Conservation (phyloP, 768 basidiomycete genomes). For the Termitomyces bulborhizus region DNA sequence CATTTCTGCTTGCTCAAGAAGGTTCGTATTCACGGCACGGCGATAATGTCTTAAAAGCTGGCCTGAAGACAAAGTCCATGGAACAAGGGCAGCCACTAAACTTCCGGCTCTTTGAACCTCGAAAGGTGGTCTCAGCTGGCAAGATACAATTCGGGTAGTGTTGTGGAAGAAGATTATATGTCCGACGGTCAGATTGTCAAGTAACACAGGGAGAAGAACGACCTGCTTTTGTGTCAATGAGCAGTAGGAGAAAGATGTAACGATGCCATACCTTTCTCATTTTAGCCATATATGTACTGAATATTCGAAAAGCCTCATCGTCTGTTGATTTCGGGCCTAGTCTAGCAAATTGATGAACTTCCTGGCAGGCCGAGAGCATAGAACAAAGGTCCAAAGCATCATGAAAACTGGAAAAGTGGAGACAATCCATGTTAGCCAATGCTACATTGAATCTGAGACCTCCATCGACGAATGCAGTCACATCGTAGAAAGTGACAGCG, state of each 20-base stretch:
- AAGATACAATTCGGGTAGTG: conserved; percentile 25
- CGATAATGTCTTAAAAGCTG: conserved; percentile 26
- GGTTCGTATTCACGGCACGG: conserved; percentile 10
- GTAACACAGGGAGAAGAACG: conserved; percentile 37
- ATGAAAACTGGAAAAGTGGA: conserved; percentile 44
- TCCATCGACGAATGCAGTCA: conserved; percentile 28
- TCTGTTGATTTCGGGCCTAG: conserved; percentile 39
- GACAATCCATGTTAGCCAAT: conserved; percentile 31
- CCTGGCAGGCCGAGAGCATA: conserved; percentile 44
- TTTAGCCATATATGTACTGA: conserved; percentile 41
- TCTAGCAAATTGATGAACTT: conserved; percentile 46
- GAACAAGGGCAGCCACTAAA: conserved; percentile 41
- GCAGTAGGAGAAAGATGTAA: background rate
- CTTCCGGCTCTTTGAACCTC: conserved; percentile 22
- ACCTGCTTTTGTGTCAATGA: conserved; percentile 29
- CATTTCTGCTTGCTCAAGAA: conserved; percentile 15
- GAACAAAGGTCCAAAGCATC: conserved; percentile 37
- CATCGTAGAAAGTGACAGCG: conserved; percentile 40
- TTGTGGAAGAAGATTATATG: conserved; percentile 52
- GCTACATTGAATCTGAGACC: conserved; percentile 46
- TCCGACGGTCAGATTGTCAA: conserved; percentile 44
- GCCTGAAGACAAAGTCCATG: conserved; percentile 33
- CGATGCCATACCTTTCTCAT: conserved; percentile 36
- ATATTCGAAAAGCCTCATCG: conserved; percentile 27
- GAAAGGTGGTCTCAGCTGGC: conserved; percentile 34